Evolutionary conservation across 495 filamentous ascomycete species (phyloP).

Genomic region (Mycothermus thermophilus): DNA sequence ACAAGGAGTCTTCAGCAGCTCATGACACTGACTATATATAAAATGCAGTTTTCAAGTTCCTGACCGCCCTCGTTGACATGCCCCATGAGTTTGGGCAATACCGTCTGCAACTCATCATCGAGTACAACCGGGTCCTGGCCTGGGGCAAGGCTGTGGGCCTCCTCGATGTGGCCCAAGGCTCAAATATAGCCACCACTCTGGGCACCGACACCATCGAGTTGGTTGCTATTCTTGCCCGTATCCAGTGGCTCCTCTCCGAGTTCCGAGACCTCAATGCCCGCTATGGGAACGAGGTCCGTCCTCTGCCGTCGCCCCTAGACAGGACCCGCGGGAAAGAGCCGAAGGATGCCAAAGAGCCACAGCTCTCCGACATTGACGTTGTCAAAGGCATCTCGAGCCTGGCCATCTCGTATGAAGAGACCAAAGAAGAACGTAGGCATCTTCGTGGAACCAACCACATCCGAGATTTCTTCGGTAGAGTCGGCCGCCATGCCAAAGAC

Average conservation of each 20-base stretch:
- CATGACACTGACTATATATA: not conserved
- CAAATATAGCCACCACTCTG: constrained; percentile 10
- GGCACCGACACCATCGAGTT: constrained; percentile 18
- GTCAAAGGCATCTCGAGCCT: constrained; percentile 16
- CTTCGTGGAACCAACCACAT: constrained; percentile 15
- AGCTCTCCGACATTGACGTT: constrained; percentile 10
- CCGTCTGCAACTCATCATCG: constrained; percentile 21
- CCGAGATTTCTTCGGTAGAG: constrained; percentile 14
- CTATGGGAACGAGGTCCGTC: constrained; percentile 16
- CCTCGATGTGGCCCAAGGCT: constrained; percentile 17
- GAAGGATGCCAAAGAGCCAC: not conserved
- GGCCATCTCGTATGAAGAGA: constrained; percentile 18
- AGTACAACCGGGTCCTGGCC: constrained; percentile 22
- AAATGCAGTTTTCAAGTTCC: constrained; percentile 17
- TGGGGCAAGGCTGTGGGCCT: constrained; percentile 22
- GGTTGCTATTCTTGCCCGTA: constrained; percentile 16
- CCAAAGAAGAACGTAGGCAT: constrained; percentile 11
- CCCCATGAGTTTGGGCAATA: constrained; percentile 20
- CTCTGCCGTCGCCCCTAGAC: not conserved
- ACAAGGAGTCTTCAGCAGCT: not conserved
- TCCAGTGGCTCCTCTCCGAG: constrained; percentile 20
- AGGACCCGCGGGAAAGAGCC: not conserved
- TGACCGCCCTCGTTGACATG: constrained; percentile 21
- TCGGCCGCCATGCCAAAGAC: constrained; percentile 16
- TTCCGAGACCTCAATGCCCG: constrained; percentile 20